Evolutionary conservation across 441 rosid species (phyloP), one percentile per base, ranked within the genome.

Genomic region (Gossypium davidsonii): DNA sequence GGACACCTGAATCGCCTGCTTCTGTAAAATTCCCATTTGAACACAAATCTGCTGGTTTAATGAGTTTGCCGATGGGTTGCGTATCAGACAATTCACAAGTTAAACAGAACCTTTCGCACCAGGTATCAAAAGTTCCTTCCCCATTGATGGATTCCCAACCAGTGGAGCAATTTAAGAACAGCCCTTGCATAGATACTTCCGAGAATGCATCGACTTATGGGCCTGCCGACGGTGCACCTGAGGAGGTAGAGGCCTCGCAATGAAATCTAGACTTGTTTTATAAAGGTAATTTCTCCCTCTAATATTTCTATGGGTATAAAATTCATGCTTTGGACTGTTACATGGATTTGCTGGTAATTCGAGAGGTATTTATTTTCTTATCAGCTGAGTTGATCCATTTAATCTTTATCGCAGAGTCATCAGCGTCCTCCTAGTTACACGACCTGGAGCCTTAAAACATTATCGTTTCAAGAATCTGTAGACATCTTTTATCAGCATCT

Each of bases 1-100:
- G 82, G 75, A 88, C 86, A 23, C 84, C 92, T 31, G 88, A 85
- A 71, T 89, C 96, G 70, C 90, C 90, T 25, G 81, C 76, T 80
- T 83, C 88, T 44, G 23, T 83, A 1, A 88, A 82, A 83, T 78
- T 82, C 48, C 74, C 79, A 49, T 76, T 68, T 65, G 89, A 88
- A 71, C 79, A n/a, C 77, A 83, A 77, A 81, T 64, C 77, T 72
- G 67, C 48, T 39, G 76, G 55, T 71, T 25, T 74, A 17, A 39
- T 42, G 65, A 83, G 74, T 71, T 74, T 71, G 53, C 80, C 80
- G 7, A 64, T 64, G 31, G 77, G 81, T 7, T 67, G 76, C 78
- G 72, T 78, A 67, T 81, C 74, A 11, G 85, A 89, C 65, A 74
- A 64, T 78, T 53, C 52, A 52, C 73, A 84, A 78, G 26, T 65